Evolutionary conservation across 495 filamentous ascomycete genomes (phyloP).

Genomic region (Trichoderma asperelloides): DNA sequence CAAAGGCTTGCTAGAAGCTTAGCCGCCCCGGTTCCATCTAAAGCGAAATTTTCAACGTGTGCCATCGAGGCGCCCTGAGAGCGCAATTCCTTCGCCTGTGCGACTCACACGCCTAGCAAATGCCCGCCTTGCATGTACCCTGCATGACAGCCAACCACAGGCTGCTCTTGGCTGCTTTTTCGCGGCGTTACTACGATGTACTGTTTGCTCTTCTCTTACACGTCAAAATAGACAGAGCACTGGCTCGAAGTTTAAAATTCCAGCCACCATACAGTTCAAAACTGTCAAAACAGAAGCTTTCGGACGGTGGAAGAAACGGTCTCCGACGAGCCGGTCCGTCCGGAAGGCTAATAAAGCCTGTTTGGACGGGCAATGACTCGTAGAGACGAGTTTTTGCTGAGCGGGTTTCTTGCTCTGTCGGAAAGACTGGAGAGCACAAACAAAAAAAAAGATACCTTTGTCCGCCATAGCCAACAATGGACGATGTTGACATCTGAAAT

Average conservation of each 20-base stretch:
- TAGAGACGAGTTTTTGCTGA: neutral
- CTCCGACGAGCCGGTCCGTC: constrained; percentile 4
- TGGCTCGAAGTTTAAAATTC: neutral
- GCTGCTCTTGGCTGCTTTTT: too few relatives aligned
- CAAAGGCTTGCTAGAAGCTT: neutral
- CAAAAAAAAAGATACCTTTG: neutral
- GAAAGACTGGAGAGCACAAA: too few relatives aligned
- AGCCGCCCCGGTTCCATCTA: neutral
- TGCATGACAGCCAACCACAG: too few relatives aligned
- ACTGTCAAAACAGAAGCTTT: neutral
- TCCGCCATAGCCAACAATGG: neutral
- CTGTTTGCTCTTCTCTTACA: neutral
- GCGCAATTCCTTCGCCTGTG: too few relatives aligned
- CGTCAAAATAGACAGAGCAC: neutral
- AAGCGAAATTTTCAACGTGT: neutral
- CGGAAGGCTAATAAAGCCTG: neutral
- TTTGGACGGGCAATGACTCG: neutral
- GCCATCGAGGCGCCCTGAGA: too few relatives aligned
- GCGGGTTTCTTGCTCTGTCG: neutral
- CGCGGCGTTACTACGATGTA: too few relatives aligned
- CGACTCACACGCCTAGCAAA: too few relatives aligned
- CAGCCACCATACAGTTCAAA: neutral
- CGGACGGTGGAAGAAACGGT: neutral
- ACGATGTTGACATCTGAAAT: neutral
- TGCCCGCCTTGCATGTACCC: too few relatives aligned